phyloP scores from a whole-genome alignment of 2,329 filamentous ascomycete genomes.

The Trichophyton benhamiae region DNA sequence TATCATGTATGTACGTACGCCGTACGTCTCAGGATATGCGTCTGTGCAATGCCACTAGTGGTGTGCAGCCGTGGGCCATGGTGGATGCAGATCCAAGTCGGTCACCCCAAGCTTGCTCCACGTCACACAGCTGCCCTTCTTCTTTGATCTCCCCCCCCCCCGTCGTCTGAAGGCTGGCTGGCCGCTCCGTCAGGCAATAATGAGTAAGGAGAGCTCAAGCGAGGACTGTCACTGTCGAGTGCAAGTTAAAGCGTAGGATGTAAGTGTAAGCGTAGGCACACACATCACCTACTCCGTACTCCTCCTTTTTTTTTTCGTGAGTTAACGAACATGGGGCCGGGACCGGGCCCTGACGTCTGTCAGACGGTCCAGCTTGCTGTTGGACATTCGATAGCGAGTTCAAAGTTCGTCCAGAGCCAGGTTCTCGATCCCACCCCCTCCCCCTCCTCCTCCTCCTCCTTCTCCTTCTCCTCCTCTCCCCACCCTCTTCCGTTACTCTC shows the following conservation, averaged over 20 bases:
- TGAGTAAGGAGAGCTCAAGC: neutral
- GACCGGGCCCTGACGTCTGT: neutral
- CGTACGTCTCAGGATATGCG: neutral
- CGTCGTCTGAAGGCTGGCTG: neutral
- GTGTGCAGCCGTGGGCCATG: neutral
- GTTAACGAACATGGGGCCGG: neutral
- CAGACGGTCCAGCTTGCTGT: neutral
- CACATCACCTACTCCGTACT: neutral
- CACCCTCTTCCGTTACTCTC: neutral
- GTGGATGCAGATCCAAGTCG: neutral
- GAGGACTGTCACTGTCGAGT: too few relatives aligned
- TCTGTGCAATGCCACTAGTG: conserved; percentile 1
- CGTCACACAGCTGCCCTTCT: neutral
- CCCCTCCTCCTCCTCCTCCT: neutral
- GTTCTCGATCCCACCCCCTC: too few relatives aligned
- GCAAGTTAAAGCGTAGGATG: too few relatives aligned
- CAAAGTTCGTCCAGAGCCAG: too few relatives aligned
- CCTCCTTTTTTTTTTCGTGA: too few relatives aligned
- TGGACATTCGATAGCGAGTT: neutral
- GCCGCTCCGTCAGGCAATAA: neutral
- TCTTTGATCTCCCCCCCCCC: neutral
- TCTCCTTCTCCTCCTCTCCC: neutral
- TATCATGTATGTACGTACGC: neutral
- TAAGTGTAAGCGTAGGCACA: neutral
- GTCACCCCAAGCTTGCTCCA: neutral